Base-by-base conservation (phyloP, 257 asterid genomes). In the Nicotiana knightiana region DNA sequence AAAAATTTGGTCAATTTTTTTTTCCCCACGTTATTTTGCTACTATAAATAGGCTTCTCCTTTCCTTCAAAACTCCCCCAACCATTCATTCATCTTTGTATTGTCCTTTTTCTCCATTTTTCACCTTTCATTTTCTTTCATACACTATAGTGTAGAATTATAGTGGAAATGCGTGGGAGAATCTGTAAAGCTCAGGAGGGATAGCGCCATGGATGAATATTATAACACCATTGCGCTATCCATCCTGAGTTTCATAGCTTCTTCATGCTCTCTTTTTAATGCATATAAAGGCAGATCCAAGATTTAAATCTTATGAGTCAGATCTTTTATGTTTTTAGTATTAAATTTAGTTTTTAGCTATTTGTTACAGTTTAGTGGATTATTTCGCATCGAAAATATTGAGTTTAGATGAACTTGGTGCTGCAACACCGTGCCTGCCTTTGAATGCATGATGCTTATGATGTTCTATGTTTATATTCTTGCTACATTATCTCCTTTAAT, bases 171-270 rank as follows among this genome's bases (percentile, higher is more conserved):
- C 86, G 73, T 65, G 90, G 89, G 88, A 83, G 80, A 86, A 86
- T 73, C 92, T 84, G 82, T 89, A 61, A 91, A 91, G 92, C 96
- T 91, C 93, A 89, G 92, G 93, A 91, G 92, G 93, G 93, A 91
- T 91, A 91, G 92, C 92, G 85, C 91, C 92, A 80, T 51, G 33
- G 88, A 76, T 70, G 85, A 53, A 5, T 66, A 10, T 17, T 6
- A 37, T 55, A 8, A 21, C 28, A 37, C 9, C 12, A 1, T 51
- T 15, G 91, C 93, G 93, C 91, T 91, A 90, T 90, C 92, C 91
- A 89, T 91, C 93, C 88, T 90, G 96, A 86, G 93, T 86, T 91
- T 88, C 87, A 86, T 51, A 85, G 90, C 16, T 83, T 85, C 82
- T 85, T 57, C 87, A 46, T 59, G 81, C 90, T 86, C 68, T 24